Evolutionary conservation across 1,284 basidiomycete genomes (phyloP), one percentile per base, ranked within the genome.

Genomic region (Trametes pubescens): DNA sequence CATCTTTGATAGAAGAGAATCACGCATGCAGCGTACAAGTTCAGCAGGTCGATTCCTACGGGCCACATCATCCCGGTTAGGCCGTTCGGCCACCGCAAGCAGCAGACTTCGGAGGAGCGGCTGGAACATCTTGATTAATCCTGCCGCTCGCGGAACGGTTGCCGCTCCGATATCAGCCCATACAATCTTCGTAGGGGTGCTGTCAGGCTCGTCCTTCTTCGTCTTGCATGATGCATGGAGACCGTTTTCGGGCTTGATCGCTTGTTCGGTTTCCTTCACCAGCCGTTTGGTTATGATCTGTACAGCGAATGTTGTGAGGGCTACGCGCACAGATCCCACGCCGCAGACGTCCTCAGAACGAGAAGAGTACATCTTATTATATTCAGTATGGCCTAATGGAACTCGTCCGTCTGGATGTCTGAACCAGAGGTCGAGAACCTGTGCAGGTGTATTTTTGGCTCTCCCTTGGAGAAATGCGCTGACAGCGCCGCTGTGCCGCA

Each of bases 111-210:
- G 40, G 8, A 44, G n/a, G 13, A 44, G 40, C 7, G 40, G 40
- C 40, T 44, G 40, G 8, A 49, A 14, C 5, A 22, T 7, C 34
- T 13, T n/a, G 32, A n/a, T 51, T 26, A 35, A 29, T 10, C 14
- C 21, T 6, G 32, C 18, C 21, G 46, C 44, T 4, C 46, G 55
- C 5, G 46, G 11, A 13, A 48, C 21, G 6, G 55, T 57, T 4
- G 56, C 47, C n/a, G 56, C 46, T 0, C 56, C 56, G 34, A 57
- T 49, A 16, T 57, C 56, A 0, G 14, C 22, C 56, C 56, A 57
- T 14, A 22, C 29, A 4, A 57, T 13, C 21, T 14, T 37, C 5
- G 46, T 32, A 0, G 4, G 46, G 2, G 13, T 22, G n/a, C 10
- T 8, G 5, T n/a, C 14, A 4, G 21, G 7, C 6, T 35, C 34